A percentile compares a stretch with the other conserved stretches of the same genome.
phyloP scores from a whole-genome alignment of 495 filamentous ascomycete genomes.

The Xylaria telfairii region DNA sequence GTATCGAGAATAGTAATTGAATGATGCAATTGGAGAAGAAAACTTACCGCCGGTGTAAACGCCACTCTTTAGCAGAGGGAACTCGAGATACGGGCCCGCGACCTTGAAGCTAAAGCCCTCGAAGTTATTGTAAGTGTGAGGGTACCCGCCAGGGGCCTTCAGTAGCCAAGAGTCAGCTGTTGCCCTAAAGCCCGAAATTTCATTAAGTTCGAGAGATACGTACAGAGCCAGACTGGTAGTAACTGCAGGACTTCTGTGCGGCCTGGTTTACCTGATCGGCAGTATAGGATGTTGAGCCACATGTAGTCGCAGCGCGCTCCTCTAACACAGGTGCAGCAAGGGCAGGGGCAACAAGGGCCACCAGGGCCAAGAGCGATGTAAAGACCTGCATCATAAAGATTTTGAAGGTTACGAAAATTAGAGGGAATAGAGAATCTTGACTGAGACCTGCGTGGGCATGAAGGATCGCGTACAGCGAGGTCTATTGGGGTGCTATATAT shows the following conservation, averaged over 20 bases:
- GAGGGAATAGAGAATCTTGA: not conserved
- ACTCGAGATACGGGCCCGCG: conserved; percentile 67
- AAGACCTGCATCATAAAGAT: conserved; percentile 29
- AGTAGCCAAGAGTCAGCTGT: not conserved
- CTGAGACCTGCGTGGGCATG: not conserved
- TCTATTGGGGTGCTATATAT: conserved; percentile 7
- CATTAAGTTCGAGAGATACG: not conserved
- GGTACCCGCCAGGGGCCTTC: conserved; percentile 55
- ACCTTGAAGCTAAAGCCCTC: conserved; percentile 68
- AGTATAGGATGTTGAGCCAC: conserved; percentile 56
- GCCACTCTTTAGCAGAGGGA: conserved; percentile 62
- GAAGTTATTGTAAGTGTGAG: conserved; percentile 70
- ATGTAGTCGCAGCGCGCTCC: conserved; percentile 46
- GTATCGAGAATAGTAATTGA: not conserved
- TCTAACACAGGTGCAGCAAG: conserved; percentile 31
- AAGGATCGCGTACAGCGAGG: not conserved
- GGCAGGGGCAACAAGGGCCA: conserved; percentile 30
- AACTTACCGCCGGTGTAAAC: conserved; percentile 61
- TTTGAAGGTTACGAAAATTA: not conserved
- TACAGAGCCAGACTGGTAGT: conserved; percentile 46
- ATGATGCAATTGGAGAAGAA: not conserved
- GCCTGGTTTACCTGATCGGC: conserved; percentile 45
- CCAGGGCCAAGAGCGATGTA: conserved; percentile 31
- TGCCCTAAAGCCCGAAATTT: not conserved
- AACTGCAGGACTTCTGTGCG: conserved; percentile 39